A percentile compares a stretch with the other conserved stretches of the same genome.
Conservation (phyloP, 2,329 filamentous ascomycete genomes). For the Diaporthe velutina region DNA sequence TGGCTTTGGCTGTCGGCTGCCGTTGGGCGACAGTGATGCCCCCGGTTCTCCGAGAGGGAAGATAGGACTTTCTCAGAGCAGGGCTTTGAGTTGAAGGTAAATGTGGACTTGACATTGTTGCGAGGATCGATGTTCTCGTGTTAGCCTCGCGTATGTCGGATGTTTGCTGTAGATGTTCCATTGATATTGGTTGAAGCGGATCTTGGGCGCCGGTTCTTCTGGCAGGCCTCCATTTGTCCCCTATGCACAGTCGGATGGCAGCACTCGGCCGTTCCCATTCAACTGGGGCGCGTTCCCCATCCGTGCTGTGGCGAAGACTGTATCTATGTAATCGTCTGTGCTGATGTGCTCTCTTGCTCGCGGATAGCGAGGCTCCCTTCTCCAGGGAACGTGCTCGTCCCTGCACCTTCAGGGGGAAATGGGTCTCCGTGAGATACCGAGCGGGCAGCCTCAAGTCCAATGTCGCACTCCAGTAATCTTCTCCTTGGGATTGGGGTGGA, state of each 20-base stretch:
- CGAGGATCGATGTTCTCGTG: too few relatives aligned
- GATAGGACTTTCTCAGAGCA: neutral
- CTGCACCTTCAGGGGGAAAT: neutral
- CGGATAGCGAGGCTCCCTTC: neutral
- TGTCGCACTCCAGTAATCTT: neutral
- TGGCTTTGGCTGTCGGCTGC: neutral
- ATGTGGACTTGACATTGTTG: too few relatives aligned
- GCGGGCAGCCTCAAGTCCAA: neutral
- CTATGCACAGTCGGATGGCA: neutral
- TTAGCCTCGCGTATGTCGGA: too few relatives aligned
- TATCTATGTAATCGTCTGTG: neutral
- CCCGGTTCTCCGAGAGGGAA: neutral
- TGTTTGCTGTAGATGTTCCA: too few relatives aligned
- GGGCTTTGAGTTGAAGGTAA: neutral
- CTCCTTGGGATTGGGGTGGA: neutral
- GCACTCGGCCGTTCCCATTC: too few relatives aligned
- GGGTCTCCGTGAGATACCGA: neutral
- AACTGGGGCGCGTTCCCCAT: neutral
- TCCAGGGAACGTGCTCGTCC: neutral
- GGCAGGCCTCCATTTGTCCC: neutral
- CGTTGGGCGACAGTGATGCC: neutral
- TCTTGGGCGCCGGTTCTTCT: neutral
- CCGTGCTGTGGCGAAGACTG: neutral
- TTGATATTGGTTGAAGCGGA: neutral
- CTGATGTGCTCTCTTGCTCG: too few relatives aligned